Base-by-base conservation (phyloP, 1,139 yeast genomes). In the Geotrichum bryndzae region DNA sequence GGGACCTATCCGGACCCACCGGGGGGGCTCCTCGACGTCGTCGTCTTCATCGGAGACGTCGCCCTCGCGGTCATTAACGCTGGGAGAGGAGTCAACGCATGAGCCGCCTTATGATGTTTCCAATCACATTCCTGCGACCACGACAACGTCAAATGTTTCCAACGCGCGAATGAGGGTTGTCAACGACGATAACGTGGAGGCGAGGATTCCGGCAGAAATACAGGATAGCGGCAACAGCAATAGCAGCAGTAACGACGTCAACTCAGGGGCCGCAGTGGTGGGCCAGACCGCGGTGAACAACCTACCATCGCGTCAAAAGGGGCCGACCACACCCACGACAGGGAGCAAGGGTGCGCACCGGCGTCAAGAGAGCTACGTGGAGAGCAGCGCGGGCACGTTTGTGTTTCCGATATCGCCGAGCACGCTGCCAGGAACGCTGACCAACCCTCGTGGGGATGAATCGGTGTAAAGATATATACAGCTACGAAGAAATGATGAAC, bases 1-100 rank as follows among this genome's bases (percentile, higher is more conserved):
- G 11, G 71, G 67, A 45, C 70, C 68, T 1, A 69, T 69, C 38
- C 60, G 61, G 51, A 63, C 65, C 11, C 58, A 64, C 51, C 57
- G 38, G 45, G 13, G 11, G 15, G 23, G 5, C 23, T 53, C 56
- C 3, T n/a, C 13, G 23, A n/a, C 27, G 27, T 15, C 41, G 46
- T 53, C 56, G 1, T 29, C 23, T 13, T 53, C 55, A 33, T 27
- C 56, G 22, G 33, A 35, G 10, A 5, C 18, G 23, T 53, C 48
- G 41, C 18, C 31, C 6, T 51, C 54, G 38, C 23, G 13, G 13
- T 51, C 54, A 11, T 10, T 23, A 27, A 25, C 35, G 23, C 29
- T 15, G 25, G n/a, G 4, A 13, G 18, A 51, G 31, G 18, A 51
- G 31, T 41, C 13, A 27, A 5, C 23, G 10, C 27, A 22, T 8